These are phyloP conservation scores for Thalassiosira livingstoniorum DNA, from an alignment of 352 stramenopile genomes.

Conservation along the genomic window DNA sequence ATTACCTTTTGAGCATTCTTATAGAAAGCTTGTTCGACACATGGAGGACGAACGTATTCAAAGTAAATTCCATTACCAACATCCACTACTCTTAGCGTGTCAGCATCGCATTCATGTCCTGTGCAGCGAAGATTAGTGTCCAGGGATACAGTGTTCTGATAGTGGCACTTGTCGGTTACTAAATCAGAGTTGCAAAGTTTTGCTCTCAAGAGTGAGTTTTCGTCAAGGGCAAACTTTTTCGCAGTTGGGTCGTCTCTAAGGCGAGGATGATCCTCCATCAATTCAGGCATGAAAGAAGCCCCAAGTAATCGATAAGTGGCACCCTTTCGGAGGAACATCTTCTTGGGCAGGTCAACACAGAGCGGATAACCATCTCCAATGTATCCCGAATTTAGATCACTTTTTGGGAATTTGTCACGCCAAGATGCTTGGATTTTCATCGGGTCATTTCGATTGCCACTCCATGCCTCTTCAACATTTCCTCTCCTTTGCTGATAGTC, in stretches of 20 bases:
- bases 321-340: conserved; percentile 69
- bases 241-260: conserved; percentile 54
- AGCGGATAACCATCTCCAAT: conserved; percentile 74
- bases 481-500: conserved; percentile 62
- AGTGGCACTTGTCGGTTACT: conserved; percentile 59
- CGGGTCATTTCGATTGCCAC: conserved; percentile 75
- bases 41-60: conserved; percentile 78
- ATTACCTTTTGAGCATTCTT: conserved; percentile 67
- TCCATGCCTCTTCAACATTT: conserved; percentile 68
- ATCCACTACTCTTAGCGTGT: conserved; percentile 74
- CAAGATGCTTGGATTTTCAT: conserved; percentile 74
- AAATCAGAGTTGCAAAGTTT: conserved; percentile 60
- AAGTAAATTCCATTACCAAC: conserved; percentile 72
- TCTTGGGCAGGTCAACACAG: conserved; percentile 59
- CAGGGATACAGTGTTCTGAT: conserved; percentile 61
- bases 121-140: conserved; percentile 46
- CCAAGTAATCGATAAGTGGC: conserved; percentile 67
- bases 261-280: conserved; percentile 55
- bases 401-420: conserved; percentile 81
- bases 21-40: conserved; percentile 82
- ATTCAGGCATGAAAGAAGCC: conserved; percentile 44
- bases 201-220: conserved; percentile 49
- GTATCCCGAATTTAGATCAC: conserved; percentile 70
- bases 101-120: conserved; percentile 70
- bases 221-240: conserved; percentile 56